Base-by-base conservation (phyloP, 2,329 filamentous ascomycete genomes). In the Exophiala spinifera region DNA sequence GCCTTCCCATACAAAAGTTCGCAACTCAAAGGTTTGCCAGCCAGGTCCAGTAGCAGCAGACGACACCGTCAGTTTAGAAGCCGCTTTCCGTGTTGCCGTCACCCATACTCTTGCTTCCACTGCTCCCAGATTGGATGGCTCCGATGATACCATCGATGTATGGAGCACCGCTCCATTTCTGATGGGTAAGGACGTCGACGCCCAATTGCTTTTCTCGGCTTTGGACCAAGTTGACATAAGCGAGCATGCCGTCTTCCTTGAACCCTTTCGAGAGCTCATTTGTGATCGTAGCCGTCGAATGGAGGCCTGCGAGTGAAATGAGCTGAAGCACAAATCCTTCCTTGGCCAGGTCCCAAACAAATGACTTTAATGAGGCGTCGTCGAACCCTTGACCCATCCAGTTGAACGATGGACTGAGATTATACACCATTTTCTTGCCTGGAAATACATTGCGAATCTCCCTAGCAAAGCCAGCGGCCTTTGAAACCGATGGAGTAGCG, bases 351-450 rank as follows among this genome's bases (percentile, higher is more conserved):
- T 97, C 92, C 92, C 92, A 97, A 65, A 99, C 88, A 71, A 99
- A 99, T 4, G 83, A 90, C 74, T 88, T 90, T 51, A 99, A 80
- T 4, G 87, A 86, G 57, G 84, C 85, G 60, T 91, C 84, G 2
- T 82, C 86, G 74, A 97, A 99, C 25, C 92, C 94, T 69, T 97
- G 91, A 10, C 85, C 85, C 84, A 95, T 94, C 94, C 94, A 99
- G 79, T 99, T 97, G 81, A 99, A 99, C 7, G 89, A 95, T 1
- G 94, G 94, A 3, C 87, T 91, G 1, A 99, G 81, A 75, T 99
- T 99, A 76, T 99, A 99, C 0, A 97, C 92, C 20, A 99, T 81
- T 33, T 89, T 88, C 80, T 97, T 97, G 57, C 83, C 84, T 0
- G 91, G 89, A 65, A 83, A 78, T 3, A 74, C 76, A 0, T 76